phyloP scores from a whole-genome alignment of 2,329 filamentous ascomycete species.

The Grosmannia penicillata region DNA sequence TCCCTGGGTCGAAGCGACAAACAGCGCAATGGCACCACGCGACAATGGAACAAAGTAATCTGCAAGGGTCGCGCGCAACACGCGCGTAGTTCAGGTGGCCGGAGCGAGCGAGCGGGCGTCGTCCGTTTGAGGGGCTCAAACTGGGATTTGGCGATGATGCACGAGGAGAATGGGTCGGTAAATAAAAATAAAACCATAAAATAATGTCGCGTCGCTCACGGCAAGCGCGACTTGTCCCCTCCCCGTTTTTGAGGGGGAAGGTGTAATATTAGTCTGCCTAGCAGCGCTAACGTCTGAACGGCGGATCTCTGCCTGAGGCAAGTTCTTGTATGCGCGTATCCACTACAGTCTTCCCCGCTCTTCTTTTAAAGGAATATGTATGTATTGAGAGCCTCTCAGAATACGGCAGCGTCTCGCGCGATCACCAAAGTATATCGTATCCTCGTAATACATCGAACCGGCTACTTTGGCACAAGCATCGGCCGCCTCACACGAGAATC shows the following conservation, averaged over 20 bases:
- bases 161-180: background rate
- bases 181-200: conserved; percentile 4
- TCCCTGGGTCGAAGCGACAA: too few species aligned
- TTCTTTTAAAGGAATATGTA: too few species aligned
- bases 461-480: too few species aligned
- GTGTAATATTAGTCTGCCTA: conserved; percentile 1
- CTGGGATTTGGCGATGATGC: conserved; percentile 1
- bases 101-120: background rate
- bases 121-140: background rate
- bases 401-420: too few species aligned
- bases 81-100: background rate
- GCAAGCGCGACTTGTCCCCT: conserved; percentile 8
- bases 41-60: background rate
- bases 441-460: too few species aligned
- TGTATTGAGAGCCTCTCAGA: too few species aligned
- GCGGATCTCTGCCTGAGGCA: conserved; percentile 8
- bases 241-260: conserved; percentile 4
- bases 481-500: too few species aligned
- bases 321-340: too few species aligned
- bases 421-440: too few species aligned
- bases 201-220: conserved; percentile 11
- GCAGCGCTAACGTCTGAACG: background rate
- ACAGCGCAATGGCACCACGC: too few species aligned
- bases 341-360: too few species aligned
- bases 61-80: conserved; percentile 1